phyloP scores from a whole-genome alignment of 1,284 basidiomycete species.

The Porogramme epimiltina region DNA sequence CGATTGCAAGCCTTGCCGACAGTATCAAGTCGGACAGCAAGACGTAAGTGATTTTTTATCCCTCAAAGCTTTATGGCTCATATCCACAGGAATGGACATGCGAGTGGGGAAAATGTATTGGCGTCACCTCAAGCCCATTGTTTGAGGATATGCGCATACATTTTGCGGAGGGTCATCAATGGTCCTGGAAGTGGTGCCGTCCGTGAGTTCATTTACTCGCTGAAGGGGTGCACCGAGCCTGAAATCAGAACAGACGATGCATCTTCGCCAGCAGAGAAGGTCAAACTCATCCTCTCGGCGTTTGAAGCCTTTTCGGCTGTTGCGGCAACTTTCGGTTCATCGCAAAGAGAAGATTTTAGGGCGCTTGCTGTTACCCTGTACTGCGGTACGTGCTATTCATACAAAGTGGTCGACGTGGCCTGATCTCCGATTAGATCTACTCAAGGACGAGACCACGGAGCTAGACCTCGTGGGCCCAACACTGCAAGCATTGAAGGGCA shows the following conservation, averaged over 20 bases:
- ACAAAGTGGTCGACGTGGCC: neutral
- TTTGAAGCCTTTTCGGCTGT: conserved; percentile 71
- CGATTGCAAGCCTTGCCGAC: conserved; percentile 66
- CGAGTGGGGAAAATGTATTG: conserved; percentile 44
- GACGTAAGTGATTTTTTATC: conserved; percentile 9
- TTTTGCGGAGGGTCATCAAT: conserved; percentile 73
- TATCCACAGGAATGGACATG: conserved; percentile 31
- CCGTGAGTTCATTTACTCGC: conserved; percentile 44
- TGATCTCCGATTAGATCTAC: conserved; percentile 53
- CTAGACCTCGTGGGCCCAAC: conserved; percentile 81
- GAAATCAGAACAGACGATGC: conserved; percentile 23
- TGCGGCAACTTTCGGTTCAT: conserved; percentile 58
- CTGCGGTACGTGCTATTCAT: conserved; percentile 48
- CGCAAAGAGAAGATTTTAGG: conserved; percentile 72
- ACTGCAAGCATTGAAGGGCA: conserved; percentile 74
- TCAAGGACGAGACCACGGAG: conserved; percentile 82
- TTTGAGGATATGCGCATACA: conserved; percentile 79
- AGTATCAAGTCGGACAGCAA: conserved; percentile 40
- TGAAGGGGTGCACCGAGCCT: neutral
- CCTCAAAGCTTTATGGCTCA: neutral
- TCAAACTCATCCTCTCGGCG: conserved; percentile 67
- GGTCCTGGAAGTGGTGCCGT: conserved; percentile 54
- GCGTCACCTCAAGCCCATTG: conserved; percentile 62
- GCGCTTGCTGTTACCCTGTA: conserved; percentile 84
- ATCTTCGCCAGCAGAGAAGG: conserved; percentile 47